Base-by-base conservation (phyloP, 106 monocot genomes). In the Xerophyta viscosa region DNA sequence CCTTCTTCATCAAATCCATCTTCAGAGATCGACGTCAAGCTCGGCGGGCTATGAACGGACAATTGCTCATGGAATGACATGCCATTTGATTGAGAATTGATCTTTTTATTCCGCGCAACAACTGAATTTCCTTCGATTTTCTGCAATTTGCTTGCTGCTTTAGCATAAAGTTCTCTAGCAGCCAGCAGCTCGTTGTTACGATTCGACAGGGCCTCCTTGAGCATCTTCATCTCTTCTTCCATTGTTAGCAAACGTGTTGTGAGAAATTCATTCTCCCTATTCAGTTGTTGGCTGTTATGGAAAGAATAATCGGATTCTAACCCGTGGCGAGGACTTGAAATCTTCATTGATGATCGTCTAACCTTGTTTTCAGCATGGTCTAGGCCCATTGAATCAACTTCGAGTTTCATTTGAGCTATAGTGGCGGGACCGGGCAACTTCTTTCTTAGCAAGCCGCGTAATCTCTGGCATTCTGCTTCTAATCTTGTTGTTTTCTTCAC, bases 351-450 rank as follows among this genome's bases (percentile, higher is more conserved):
- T 18, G 74, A 75, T 25, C 61, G 63, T 20, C 64, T 58, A 18
- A 67, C 27, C 68, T 65, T 65, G 17, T 14, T 52, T 5, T 78
- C 83, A 6, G 64, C 77, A 57, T 52, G 52, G 10, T 69, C 68
- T 47, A 69, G 57, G 21, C 88, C 96, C 54, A 89, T 50, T 45
- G 46, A 66, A 49, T 98, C 89, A 57, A 90, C 98, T 68, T 98
- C 98, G 42, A 74, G 48, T 62, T 85, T 98, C 86, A 98, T 98
- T 62, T 98, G 98, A 60, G 98, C 89, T 61, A 98, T 53, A 46
- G 89, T 89, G 62, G 98, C 98, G 29, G 98, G 86, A 3, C 98
- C 98, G 6, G 98, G 98, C 42, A 98, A 71, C 47, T 98, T 98
- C 58, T 98, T 98, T 44, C 86, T 60, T 28, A 98, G 85, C 54